Conservation (phyloP, 2,329 filamentous ascomycete species). For the Periconia sp. region DNA sequence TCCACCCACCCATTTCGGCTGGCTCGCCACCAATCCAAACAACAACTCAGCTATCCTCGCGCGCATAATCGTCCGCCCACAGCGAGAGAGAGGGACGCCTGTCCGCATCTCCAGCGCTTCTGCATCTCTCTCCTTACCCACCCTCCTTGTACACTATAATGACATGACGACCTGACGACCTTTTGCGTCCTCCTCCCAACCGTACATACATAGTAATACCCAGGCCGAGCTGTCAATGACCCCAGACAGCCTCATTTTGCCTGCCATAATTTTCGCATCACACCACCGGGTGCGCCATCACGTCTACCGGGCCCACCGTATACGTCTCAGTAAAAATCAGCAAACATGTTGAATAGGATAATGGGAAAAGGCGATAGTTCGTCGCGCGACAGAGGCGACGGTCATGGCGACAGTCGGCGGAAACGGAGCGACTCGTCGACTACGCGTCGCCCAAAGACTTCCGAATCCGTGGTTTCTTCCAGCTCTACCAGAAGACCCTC, state of each 20-base stretch:
- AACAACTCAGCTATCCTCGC: constrained; percentile 28
- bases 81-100: constrained; percentile 1
- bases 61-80: constrained; percentile 10
- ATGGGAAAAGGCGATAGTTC: constrained; percentile 41
- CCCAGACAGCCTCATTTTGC: not conserved
- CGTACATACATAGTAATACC: constrained; percentile 19
- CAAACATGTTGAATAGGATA: constrained; percentile 42
- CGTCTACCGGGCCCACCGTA: not conserved
- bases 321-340: not conserved
- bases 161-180: constrained; percentile 33
- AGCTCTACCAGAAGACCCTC: constrained; percentile 37
- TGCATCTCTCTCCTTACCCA: constrained; percentile 11
- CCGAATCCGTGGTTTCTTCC: constrained; percentile 38
- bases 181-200: constrained; percentile 13
- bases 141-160: constrained; percentile 23
- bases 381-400: constrained; percentile 34
- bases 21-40: constrained; percentile 19
- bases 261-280: constrained; percentile 23
- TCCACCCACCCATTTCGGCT: constrained; percentile 5
- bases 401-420: constrained; percentile 23
- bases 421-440: constrained; percentile 26
- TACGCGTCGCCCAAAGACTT: constrained; percentile 27
- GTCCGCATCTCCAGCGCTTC: constrained; percentile 4
- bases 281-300: constrained; percentile 9
- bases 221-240: constrained; percentile 4